Percentiles rank a stretch among this genome's conserved stretches.
Evolutionary conservation across 148 eudicot species (phyloP).

Genomic region (Polygonum maritimum): DNA sequence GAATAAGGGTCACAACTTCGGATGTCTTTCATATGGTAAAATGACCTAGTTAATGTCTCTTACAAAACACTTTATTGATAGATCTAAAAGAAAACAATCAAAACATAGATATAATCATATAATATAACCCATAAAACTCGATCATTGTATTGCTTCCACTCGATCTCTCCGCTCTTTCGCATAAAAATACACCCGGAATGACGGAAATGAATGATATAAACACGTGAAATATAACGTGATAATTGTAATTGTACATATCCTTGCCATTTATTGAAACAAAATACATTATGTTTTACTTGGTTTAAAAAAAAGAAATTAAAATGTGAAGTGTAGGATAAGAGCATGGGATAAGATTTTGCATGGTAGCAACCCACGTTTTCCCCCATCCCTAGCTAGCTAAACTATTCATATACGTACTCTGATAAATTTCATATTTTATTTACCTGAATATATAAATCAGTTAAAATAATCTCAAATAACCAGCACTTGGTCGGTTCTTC

Average conservation of each 20-base stretch:
- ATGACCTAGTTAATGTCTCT: no score
- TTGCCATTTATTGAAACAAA: background rate
- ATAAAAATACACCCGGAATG: background rate
- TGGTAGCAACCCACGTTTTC: background rate
- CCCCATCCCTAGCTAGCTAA: background rate
- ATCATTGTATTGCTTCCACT: no score
- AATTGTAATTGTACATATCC: background rate
- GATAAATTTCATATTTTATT: background rate
- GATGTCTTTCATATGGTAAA: no score
- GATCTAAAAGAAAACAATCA: no score
- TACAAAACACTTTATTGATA: no score
- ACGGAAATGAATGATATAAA: background rate
- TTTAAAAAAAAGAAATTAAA: background rate
- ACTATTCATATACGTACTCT: background rate
- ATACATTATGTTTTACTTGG: no score
- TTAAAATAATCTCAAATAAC: background rate
- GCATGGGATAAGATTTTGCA: background rate
- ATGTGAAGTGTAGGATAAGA: background rate
- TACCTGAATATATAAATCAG: background rate
- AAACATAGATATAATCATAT: no score
- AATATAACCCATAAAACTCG: no score
- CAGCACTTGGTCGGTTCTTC: no score
- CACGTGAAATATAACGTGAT: background rate
- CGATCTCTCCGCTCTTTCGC: no score
- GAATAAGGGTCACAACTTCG: no score